Percentiles rank a stretch among this genome's conserved stretches.
Evolutionary conservation across 2,329 filamentous ascomycete species (phyloP).

Genomic region (Neonectria hederae): DNA sequence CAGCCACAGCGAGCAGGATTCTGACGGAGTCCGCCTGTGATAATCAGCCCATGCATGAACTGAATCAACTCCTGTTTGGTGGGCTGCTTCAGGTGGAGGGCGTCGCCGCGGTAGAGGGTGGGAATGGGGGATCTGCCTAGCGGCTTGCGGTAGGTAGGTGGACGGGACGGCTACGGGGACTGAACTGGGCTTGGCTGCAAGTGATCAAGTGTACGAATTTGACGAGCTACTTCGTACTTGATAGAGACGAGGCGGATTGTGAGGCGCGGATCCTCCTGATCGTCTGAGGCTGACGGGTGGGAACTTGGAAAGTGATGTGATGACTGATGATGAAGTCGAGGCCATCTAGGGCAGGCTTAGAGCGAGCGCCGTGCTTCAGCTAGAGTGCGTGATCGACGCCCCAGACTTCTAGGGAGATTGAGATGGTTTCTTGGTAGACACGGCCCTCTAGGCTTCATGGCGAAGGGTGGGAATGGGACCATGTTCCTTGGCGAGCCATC

Average conservation of each 20-base stretch:
- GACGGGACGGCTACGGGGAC: slow-evolving; percentile 7
- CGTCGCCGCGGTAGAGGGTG: slow-evolving; percentile 7
- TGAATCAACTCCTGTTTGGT: slow-evolving; percentile 31
- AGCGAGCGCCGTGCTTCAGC: slow-evolving; percentile 36
- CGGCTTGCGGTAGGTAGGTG: slow-evolving; percentile 10
- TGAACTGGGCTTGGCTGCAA: background rate
- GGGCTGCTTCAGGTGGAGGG: slow-evolving; percentile 24
- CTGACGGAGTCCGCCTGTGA: slow-evolving; percentile 28
- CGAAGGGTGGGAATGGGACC: slow-evolving; percentile 17
- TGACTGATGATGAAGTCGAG: background rate
- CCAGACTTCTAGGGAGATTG: slow-evolving; percentile 34
- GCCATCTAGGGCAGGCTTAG: slow-evolving; percentile 17
- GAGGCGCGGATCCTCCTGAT: background rate
- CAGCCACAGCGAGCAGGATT: slow-evolving; percentile 38
- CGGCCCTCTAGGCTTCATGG: background rate
- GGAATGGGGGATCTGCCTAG: slow-evolving; percentile 24
- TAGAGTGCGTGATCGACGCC: slow-evolving; percentile 44
- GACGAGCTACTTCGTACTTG: background rate
- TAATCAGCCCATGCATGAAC: slow-evolving; percentile 44
- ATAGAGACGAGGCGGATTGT: background rate
- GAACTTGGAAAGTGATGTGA: background rate
- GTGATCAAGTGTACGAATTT: background rate
- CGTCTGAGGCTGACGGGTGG: slow-evolving; percentile 14
- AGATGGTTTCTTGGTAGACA: slow-evolving; percentile 27
- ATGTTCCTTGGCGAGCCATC: slow-evolving; percentile 11